Conservation (phyloP, 208 protist species). For the Leishmania amazonensis region DNA sequence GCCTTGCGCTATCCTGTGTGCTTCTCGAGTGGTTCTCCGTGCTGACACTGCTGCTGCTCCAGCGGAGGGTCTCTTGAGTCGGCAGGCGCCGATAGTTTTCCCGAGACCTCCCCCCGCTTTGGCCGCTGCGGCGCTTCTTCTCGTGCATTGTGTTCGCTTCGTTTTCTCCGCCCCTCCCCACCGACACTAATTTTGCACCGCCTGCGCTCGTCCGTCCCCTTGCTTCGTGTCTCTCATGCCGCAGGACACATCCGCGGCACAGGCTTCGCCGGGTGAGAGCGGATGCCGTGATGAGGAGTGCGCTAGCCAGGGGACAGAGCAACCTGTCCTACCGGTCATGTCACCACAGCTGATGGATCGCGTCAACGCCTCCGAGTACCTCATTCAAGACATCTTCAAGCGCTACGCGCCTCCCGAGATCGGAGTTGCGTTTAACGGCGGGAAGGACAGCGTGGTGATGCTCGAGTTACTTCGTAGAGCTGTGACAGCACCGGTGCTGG, state of each 20-base stretch:
- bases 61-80: neutral
- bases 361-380: constrained; percentile 15
- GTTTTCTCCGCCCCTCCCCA: neutral
- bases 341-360: constrained; percentile 10
- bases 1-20: neutral
- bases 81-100: neutral
- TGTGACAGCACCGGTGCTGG: constrained; percentile 43
- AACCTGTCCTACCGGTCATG: neutral
- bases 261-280: neutral
- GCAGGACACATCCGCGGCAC: neutral
- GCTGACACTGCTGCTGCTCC: neutral
- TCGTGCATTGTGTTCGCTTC: neutral
- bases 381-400: constrained; percentile 47
- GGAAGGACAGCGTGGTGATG: constrained; percentile 91
- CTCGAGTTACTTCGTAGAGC: constrained; percentile 66
- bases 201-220: neutral
- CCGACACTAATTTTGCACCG: neutral
- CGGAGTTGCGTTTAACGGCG: constrained; percentile 90
- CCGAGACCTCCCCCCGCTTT: neutral
- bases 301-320: neutral
- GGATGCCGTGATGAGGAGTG: neutral
- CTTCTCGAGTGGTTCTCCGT: neutral
- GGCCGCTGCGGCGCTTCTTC: neutral
- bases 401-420: constrained; percentile 53
- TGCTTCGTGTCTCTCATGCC: neutral